Evolutionary conservation across 2,329 filamentous ascomycete genomes (phyloP), one percentile per base, ranked within the genome.

Genomic region (Aspergillus sergii): DNA sequence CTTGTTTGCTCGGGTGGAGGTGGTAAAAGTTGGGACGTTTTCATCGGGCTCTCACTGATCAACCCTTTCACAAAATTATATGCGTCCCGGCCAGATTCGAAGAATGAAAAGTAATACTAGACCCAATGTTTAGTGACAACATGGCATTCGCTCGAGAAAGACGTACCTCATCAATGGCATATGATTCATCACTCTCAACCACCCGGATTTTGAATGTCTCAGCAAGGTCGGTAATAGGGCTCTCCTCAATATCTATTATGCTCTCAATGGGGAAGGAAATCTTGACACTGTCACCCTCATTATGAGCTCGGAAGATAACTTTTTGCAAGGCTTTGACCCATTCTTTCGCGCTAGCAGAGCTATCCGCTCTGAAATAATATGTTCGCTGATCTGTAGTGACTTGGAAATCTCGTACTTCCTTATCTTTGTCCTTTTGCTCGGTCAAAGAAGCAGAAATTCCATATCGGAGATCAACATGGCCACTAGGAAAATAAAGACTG

Each of bases 91-190:
- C 93, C 93, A 66, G 89, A 89, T 69, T 88, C 91, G 76, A 97
- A 97, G 79, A 98, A 98, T 0, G 94, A 95, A 77, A 99, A 98
- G 76, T 96, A 98, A 76, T 98, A 97, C 88, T 94, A 51, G 64
- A 12, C 51, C 10, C n/a, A n/a, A 26, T n/a, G 14, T 43, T 73
- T 56, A 75, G 72, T 53, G 41, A 39, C 26, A 16, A 30, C 12
- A 12, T 23, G 19, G 55, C 28, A n/a, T 28, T 32, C 48, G 48
- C 19, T 32, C 9, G 32, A 21, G 23, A 23, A 9, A 59, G 19
- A 63, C 63, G 74, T 81, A 92, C 91, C 84, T 99, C 95, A 72
- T 99, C 95, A 67, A 98, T 92, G 3, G 94, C 94, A 78, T 91
- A 98, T 0, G 93, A 96, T 77, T 97, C 94, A 67, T 95, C 92